Percentiles rank a stretch among this genome's conserved stretches.
Evolutionary conservation across 345 rosid species (phyloP).

Genomic region (Heritiera littoralis): DNA sequence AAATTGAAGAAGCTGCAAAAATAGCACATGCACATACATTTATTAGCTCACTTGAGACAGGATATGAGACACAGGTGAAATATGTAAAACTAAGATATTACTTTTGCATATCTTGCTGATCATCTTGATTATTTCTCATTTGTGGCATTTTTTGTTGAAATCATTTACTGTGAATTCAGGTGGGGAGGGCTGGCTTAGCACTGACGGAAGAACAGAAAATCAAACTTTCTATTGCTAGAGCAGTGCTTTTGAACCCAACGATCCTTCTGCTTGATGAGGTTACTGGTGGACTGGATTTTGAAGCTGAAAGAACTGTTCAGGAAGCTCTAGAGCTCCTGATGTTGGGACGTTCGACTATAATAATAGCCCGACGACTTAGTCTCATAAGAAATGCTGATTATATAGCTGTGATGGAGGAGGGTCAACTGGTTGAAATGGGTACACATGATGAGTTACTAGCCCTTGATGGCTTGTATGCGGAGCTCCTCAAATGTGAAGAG

Average conservation of each 20-base stretch:
- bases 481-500: slow-evolving; percentile 92
- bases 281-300: slow-evolving; percentile 96
- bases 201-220: slow-evolving; percentile 93
- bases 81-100: background rate
- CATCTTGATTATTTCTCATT: background rate
- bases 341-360: slow-evolving; percentile 95
- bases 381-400: slow-evolving; percentile 92
- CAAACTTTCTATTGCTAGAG: slow-evolving; percentile 93
- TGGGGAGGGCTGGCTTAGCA: slow-evolving; percentile 84
- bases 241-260: slow-evolving; percentile 83
- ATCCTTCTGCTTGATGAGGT: slow-evolving; percentile 96
- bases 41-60: slow-evolving; percentile 79
- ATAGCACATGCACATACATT: slow-evolving; percentile 91
- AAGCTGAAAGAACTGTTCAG: slow-evolving; percentile 94
- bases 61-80: slow-evolving; percentile 86
- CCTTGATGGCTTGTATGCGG: slow-evolving; percentile 78
- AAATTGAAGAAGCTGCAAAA: slow-evolving; percentile 94
- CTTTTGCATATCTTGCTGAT: background rate
- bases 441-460: slow-evolving; percentile 83
- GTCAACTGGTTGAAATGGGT: slow-evolving; percentile 95
- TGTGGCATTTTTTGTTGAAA: background rate
- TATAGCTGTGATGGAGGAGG: slow-evolving; percentile 96
- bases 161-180: slow-evolving; percentile 47
- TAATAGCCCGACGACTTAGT: slow-evolving; percentile 88
- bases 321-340: slow-evolving; percentile 90